Conservation (phyloP, 2,329 filamentous ascomycete genomes). For the Beauveria brongniartii region DNA sequence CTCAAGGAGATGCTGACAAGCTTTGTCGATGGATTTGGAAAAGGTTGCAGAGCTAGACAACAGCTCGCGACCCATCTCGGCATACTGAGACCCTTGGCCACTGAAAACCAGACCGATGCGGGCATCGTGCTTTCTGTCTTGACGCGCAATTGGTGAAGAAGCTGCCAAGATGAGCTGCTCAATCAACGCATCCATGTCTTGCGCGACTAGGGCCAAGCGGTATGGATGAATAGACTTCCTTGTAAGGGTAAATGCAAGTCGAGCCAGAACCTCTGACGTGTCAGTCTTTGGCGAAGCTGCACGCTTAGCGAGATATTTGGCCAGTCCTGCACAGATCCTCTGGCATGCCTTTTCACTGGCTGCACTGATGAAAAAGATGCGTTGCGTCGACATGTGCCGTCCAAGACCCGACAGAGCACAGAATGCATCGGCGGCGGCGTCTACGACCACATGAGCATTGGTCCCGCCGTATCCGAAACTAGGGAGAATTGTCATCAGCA, state of each 20-base stretch:
- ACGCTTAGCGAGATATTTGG: slow-evolving; percentile 12
- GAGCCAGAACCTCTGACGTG: slow-evolving; percentile 4
- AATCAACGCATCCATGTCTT: slow-evolving; percentile 13
- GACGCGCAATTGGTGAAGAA: slow-evolving; percentile 8
- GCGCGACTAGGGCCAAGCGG: slow-evolving; percentile 14
- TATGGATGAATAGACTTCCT: slow-evolving; percentile 9
- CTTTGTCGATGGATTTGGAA: slow-evolving; percentile 18
- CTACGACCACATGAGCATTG: slow-evolving; percentile 4
- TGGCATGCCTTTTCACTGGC: slow-evolving; percentile 16
- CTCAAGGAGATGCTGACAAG: slow-evolving; percentile 8
- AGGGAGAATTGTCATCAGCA: neutral
- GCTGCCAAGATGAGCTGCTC: slow-evolving; percentile 4
- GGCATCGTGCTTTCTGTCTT: slow-evolving; percentile 3
- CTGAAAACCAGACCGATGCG: slow-evolving; percentile 20
- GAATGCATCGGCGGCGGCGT: neutral
- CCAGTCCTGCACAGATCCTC: slow-evolving; percentile 12
- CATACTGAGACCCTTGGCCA: slow-evolving; percentile 25
- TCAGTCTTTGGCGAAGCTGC: neutral
- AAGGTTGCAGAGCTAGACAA: slow-evolving; percentile 22
- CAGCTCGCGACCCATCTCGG: slow-evolving; percentile 23
- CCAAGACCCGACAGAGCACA: neutral
- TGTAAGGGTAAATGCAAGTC: slow-evolving; percentile 13
- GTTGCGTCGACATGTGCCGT: neutral
- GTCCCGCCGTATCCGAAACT: slow-evolving; percentile 4
- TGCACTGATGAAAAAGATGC: slow-evolving; percentile 16